Conservation (phyloP, 1,284 basidiomycete species). For the Boletus albobrunnescens region DNA sequence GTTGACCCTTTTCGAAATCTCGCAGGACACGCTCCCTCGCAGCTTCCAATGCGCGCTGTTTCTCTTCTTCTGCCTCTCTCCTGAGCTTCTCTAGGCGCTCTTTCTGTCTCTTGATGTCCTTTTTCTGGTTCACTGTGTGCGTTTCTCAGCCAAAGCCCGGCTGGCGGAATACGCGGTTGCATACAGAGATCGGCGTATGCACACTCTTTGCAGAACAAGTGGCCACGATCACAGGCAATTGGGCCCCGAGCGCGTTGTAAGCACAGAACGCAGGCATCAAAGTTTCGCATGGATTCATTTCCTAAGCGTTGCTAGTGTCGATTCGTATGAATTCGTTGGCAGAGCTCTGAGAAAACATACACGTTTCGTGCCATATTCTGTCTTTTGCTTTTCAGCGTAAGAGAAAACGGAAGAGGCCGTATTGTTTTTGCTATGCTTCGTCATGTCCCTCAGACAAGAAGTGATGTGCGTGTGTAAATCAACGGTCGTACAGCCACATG, state of each 20-base stretch:
- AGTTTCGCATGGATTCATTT: conserved; percentile 84
- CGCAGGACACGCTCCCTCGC: conserved; percentile 80
- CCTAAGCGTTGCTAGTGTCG: conserved; percentile 71
- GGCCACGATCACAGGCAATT: conserved; percentile 77
- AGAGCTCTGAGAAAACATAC: conserved; percentile 36
- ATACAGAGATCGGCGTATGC: conserved; percentile 71
- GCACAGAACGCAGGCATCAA: conserved; percentile 85
- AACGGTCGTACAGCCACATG: conserved; percentile 1
- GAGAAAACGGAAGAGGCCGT: conserved; percentile 83
- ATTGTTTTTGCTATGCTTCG: conserved; percentile 87
- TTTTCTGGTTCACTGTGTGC: conserved; percentile 75
- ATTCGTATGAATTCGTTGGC: conserved; percentile 2
- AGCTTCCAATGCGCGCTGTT: conserved; percentile 56
- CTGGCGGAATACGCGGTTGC: conserved; percentile 24
- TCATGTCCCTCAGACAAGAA: conserved; percentile 48
- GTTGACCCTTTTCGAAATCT: conserved; percentile 83
- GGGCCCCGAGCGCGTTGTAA: conserved; percentile 77
- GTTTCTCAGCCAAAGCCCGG: conserved; percentile 6
- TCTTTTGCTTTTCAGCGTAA: conserved; percentile 80
- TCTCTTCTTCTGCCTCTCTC: conserved; percentile 73
- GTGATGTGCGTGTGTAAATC: too few species aligned
- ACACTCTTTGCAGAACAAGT: conserved; percentile 90
- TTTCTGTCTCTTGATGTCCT: conserved; percentile 84
- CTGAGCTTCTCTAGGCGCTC: conserved; percentile 68
- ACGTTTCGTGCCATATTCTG: conserved; percentile 77